phyloP scores from a whole-genome alignment of 2,329 filamentous ascomycete genomes.

The Decorospora gaudefroyi region DNA sequence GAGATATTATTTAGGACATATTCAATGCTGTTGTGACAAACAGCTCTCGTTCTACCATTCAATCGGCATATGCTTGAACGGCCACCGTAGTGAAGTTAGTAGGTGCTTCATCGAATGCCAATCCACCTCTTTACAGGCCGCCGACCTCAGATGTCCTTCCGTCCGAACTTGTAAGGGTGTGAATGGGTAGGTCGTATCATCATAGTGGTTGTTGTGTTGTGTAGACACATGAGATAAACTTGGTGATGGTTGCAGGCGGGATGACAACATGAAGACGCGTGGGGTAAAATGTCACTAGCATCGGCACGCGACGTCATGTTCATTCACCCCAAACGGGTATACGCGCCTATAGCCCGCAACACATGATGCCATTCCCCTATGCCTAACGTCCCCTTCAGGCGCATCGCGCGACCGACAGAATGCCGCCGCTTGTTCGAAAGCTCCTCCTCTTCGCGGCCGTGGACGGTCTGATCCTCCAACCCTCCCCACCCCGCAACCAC shows the following conservation, averaged over 20 bases:
- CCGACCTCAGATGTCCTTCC: no score
- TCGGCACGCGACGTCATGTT: conserved; percentile 7
- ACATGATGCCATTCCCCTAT: conserved; percentile 4
- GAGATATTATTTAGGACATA: no score
- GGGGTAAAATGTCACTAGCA: conserved; percentile 5
- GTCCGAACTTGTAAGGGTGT: no score
- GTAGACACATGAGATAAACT: no score
- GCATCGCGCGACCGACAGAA: conserved; percentile 43
- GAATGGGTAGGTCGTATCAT: no score
- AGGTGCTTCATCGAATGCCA: no score
- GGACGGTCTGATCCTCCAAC: conserved; percentile 82
- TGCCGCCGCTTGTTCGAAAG: conserved; percentile 80
- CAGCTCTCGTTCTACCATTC: no score
- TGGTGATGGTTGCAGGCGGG: neutral
- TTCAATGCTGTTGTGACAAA: no score
- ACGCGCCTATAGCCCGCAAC: neutral
- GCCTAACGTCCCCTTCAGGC: conserved; percentile 5
- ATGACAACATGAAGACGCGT: conserved; percentile 1
- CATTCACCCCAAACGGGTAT: neutral
- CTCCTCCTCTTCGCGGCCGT: conserved; percentile 77
- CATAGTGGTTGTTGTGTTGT: no score
- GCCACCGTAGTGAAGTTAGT: no score
- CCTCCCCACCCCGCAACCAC: conserved; percentile 62
- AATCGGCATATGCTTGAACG: no score
- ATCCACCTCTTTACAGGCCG: no score